Percentiles rank a stretch among this genome's conserved stretches.
phyloP scores from a whole-genome alignment of 495 filamentous ascomycete genomes.

The Aspergillus homomorphus region DNA sequence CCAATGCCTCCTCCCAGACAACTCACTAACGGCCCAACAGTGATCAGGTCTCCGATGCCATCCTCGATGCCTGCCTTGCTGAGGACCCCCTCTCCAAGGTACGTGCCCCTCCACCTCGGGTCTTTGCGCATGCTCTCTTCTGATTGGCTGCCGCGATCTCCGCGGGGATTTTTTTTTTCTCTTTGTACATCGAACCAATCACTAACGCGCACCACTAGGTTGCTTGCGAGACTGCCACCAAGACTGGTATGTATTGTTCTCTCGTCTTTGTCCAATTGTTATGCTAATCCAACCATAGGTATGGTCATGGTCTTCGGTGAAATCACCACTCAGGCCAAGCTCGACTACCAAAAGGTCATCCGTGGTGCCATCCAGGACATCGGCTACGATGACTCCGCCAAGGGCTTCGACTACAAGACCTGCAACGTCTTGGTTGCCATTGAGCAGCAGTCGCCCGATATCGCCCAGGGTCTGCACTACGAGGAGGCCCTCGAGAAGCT shows the following conservation, averaged over 20 bases:
- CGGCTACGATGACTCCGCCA: conserved; percentile 92
- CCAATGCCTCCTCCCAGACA: neutral
- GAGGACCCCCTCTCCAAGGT: conserved; percentile 96
- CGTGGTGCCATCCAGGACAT: conserved; percentile 96
- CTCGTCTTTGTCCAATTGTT: conserved; percentile 6
- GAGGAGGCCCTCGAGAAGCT: conserved; percentile 96
- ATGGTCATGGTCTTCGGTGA: conserved; percentile 99
- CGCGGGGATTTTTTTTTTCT: conserved; percentile 7
- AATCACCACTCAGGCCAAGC: conserved; percentile 90
- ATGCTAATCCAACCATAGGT: conserved; percentile 37
- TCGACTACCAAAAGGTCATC: conserved; percentile 98
- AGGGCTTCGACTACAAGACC: conserved; percentile 99
- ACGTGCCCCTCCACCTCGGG: conserved; percentile 7
- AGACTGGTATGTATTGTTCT: conserved; percentile 65
- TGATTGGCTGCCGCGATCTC: conserved; percentile 8
- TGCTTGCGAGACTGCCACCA: conserved; percentile 97
- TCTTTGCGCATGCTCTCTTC: conserved; percentile 6
- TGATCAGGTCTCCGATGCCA: conserved; percentile 96
- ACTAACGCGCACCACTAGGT: conserved; percentile 41
- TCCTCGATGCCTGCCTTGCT: conserved; percentile 94
- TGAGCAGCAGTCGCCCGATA: conserved; percentile 98
- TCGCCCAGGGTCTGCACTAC: conserved; percentile 96
- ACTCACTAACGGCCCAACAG: conserved; percentile 29
- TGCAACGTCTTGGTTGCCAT: conserved; percentile 98
- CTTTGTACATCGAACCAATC: neutral